A percentile compares a stretch with the other conserved stretches of the same genome.
phyloP scores from a whole-genome alignment of 306 rosid species.

The Gynostemma pentaphyllum region DNA sequence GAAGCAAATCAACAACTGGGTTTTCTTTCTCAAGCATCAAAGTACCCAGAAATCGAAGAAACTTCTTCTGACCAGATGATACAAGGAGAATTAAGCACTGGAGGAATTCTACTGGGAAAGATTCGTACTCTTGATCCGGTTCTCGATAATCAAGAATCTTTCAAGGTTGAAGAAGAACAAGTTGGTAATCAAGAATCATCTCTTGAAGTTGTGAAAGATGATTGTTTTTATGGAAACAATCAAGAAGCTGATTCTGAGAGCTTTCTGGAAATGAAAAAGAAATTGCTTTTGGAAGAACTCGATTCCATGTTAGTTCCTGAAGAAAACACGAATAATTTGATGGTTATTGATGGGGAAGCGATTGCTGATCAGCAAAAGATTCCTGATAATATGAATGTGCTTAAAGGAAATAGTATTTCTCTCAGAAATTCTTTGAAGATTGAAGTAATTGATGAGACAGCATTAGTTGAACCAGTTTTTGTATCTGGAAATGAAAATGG shows the following conservation, averaged over 20 bases:
- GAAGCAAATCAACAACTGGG: no score
- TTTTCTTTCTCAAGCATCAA: no score
- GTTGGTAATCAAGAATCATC: no score
- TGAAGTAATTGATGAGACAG: constrained; percentile 77
- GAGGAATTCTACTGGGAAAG: no score
- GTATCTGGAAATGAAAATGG: constrained; percentile 7
- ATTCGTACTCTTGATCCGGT: no score
- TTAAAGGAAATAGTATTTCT: neutral
- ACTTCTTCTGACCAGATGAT: no score
- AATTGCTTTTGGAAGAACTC: constrained; percentile 36
- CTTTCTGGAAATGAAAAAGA: constrained; percentile 38
- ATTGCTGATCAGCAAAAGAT: constrained; percentile 1
- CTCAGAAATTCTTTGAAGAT: constrained; percentile 27
- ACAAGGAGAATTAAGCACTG: no score
- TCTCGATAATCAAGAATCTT: no score
- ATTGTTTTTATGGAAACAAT: no score
- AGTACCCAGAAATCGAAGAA: no score
- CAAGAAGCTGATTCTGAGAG: constrained; percentile 15
- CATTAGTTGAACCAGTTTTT: constrained; percentile 37
- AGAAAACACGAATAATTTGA: constrained; percentile 12
- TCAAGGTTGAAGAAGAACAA: no score
- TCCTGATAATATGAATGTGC: neutral
- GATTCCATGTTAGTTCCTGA: constrained; percentile 37
- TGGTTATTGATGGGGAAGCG: neutral
- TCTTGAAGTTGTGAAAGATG: no score